These are phyloP conservation scores for Venturia nashicola DNA, from an alignment of 2,329 filamentous ascomycete species.

Conservation along the genomic window DNA sequence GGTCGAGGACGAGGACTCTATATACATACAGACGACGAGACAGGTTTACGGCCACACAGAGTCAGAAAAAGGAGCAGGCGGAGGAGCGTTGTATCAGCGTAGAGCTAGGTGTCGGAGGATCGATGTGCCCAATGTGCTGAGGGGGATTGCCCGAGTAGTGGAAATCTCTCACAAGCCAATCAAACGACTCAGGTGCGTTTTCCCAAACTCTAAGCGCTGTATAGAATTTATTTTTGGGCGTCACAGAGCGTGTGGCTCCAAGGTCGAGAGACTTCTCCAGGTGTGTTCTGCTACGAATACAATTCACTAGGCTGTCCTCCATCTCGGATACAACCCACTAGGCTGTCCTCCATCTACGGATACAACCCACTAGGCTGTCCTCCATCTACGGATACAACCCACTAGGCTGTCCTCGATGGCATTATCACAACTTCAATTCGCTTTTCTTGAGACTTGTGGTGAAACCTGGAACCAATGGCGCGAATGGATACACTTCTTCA, in stretches of 20 bases:
- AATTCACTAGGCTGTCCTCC: neutral
- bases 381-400: neutral
- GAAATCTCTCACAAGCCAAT: neutral
- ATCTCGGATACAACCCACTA: neutral
- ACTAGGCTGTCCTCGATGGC: neutral
- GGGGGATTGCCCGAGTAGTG: neutral
- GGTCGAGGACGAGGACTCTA: neutral
- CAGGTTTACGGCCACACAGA: neutral
- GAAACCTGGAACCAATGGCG: neutral
- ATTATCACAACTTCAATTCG: neutral
- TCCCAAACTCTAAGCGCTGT: neutral
- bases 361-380: neutral
- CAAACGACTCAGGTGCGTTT: neutral
- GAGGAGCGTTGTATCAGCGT: neutral
- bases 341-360: neutral
- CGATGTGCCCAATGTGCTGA: neutral
- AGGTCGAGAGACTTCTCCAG: neutral
- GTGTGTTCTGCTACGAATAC: neutral
- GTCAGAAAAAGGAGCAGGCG: neutral
- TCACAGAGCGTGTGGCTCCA: neutral
- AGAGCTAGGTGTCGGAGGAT: constrained; percentile 2
- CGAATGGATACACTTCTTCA: neutral
- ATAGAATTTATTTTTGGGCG: neutral
- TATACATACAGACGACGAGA: constrained; percentile 1
- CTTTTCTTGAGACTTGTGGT: neutral